Conservation (phyloP, 2,329 filamentous ascomycete species). For the Balansia obtecta region DNA sequence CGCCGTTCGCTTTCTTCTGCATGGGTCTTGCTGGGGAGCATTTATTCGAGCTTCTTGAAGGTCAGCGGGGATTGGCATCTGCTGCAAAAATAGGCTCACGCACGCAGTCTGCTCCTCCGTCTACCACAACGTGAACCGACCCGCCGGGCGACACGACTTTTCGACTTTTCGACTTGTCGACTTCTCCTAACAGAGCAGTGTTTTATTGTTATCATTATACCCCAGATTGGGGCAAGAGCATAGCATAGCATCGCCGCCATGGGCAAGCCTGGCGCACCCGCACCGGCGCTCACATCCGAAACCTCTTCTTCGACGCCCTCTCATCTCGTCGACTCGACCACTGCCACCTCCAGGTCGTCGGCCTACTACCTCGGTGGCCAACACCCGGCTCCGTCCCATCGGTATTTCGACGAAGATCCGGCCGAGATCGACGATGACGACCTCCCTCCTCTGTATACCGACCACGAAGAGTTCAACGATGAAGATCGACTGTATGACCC, state of each 20-base stretch:
- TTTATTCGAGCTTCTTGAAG: too few relatives aligned
- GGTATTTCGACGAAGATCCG: conserved; percentile 25
- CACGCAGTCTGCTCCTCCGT: too few relatives aligned
- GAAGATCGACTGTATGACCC: conserved; percentile 11
- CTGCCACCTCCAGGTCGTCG: conserved; percentile 16
- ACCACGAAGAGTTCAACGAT: conserved; percentile 17
- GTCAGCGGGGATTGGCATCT: too few relatives aligned
- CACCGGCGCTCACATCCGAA: neutral
- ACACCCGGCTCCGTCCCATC: conserved; percentile 10
- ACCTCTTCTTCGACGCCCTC: conserved; percentile 8
- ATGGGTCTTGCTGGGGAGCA: too few relatives aligned
- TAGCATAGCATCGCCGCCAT: conserved; percentile 8
- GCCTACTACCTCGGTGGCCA: neutral
- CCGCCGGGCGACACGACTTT: too few relatives aligned
- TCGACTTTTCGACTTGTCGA: too few relatives aligned
- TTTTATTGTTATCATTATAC: neutral
- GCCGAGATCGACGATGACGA: conserved; percentile 25
- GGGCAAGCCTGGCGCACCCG: conserved; percentile 14
- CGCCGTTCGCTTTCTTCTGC: too few relatives aligned
- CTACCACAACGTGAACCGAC: too few relatives aligned
- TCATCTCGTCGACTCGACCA: conserved; percentile 14
- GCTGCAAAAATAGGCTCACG: too few relatives aligned
- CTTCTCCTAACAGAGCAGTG: too few relatives aligned
- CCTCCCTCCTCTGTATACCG: conserved; percentile 32
- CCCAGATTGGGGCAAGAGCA: neutral